Evolutionary conservation across 805 yeast species (phyloP).

Genomic region (Lachancea sp.): DNA sequence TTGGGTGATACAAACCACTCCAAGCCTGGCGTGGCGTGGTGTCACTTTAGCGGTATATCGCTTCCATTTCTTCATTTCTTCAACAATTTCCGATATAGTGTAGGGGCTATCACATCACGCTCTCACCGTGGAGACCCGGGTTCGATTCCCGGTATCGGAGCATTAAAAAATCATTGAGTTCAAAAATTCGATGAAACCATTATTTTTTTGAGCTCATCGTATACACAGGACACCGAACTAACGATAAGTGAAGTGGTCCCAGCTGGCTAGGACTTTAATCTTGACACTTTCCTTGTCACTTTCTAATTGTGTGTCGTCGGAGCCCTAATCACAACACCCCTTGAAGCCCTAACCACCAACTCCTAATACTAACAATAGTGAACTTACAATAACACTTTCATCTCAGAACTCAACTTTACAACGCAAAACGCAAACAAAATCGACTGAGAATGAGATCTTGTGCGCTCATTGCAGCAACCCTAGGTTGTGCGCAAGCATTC

Average conservation of each 20-base stretch:
- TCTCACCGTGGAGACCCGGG: slow-evolving; percentile 31
- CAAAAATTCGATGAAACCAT: too few species aligned
- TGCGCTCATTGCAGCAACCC: slow-evolving; percentile 13
- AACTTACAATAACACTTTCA: too few species aligned
- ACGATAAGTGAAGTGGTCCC: too few species aligned
- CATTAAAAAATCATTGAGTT: neutral
- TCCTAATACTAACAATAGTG: too few species aligned
- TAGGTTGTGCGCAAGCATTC: slow-evolving; percentile 17
- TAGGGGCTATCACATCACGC: slow-evolving; percentile 31
- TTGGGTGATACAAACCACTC: too few species aligned
- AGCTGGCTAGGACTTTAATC: too few species aligned
- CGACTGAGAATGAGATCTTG: slow-evolving; percentile 11
- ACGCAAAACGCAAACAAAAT: neutral
- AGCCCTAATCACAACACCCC: too few species aligned
- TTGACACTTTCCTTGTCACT: neutral
- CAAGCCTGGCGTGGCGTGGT: neutral
- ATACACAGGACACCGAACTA: too few species aligned
- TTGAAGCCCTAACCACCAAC: too few species aligned
- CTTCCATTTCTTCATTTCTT: neutral
- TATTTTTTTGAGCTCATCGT: slow-evolving; percentile 1
- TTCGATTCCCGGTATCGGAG: slow-evolving; percentile 30
- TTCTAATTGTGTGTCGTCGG: too few species aligned
- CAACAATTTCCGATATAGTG: slow-evolving; percentile 23
- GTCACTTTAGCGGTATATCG: neutral
- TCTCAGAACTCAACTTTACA: too few species aligned